Base-by-base conservation (phyloP, 345 rosid species). In the Syzygium aromaticum region DNA sequence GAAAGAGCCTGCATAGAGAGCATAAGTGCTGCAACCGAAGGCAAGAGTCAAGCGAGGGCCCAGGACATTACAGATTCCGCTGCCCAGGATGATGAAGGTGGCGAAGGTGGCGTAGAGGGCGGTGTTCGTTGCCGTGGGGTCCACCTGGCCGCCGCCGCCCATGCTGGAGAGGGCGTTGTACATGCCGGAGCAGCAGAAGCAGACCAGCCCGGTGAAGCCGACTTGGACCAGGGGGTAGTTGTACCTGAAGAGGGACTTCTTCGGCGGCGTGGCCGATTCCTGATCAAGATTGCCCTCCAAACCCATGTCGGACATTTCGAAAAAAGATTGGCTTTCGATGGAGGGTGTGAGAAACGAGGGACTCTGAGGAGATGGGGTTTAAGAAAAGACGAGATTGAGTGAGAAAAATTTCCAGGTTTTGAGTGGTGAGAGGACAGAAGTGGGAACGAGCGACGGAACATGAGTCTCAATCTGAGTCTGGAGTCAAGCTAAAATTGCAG, bases 171-270 rank as follows among this genome's bases (percentile, higher is more conserved):
- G 94, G 51, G 99, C 99, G 73, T 95, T 94, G 90, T 95, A 97
- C 97, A 97, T 97, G 3, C 98, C 98, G 0, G 99, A 98, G 53
- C 98, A 97, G 86, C 99, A 97, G 90, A 96, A 97, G 84, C 98
- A 97, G 77, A 97, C 99, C 12, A 97, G 87, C 2, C 98, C 99
- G 53, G 96, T 94, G 27, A 96, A 89, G 84, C 84, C 85, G 19
- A 97, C 93, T 86, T 97, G 99, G 14, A 93, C 88, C 6, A 94
- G 84, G 2, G 99, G 99, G 0, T 97, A 97, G 87, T 96, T 97
- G 92, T 94, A 92, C 38, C 97, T 88, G 86, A 93, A 87, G 25
- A 53, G 40, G 13, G 94, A 88, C 82, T 77, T 85, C 16, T 38
- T 54, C 67, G 8, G 80, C 8, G 90, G 63, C 14, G 54, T 49